A percentile compares a stretch with the other conserved stretches of the same genome.
Evolutionary conservation across 495 filamentous ascomycete species (phyloP).

Genomic region (Talaromyces ruber): DNA sequence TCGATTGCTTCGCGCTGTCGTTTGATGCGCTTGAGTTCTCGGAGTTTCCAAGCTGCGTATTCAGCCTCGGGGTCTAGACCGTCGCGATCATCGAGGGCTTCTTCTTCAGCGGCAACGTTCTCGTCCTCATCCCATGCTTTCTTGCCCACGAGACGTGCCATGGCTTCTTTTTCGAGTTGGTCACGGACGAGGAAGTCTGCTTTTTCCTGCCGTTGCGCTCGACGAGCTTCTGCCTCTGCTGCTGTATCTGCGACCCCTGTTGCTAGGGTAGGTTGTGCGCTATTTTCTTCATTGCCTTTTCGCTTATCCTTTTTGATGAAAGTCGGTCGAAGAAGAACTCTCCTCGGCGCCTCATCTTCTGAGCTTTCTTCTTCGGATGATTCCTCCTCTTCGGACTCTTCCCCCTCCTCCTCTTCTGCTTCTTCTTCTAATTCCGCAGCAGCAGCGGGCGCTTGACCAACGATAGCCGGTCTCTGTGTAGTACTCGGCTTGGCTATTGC

Average conservation of each 20-base stretch:
- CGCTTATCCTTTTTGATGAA: constrained; percentile 85
- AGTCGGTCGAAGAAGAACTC: constrained; percentile 74
- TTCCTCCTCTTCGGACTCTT: constrained; percentile 41
- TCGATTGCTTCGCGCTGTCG: constrained; percentile 82
- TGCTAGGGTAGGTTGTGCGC: constrained; percentile 11
- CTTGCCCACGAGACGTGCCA: constrained; percentile 64
- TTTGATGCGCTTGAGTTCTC: constrained; percentile 81
- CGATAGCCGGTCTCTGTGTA: not conserved
- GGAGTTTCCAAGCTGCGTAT: constrained; percentile 85
- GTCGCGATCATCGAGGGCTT: constrained; percentile 76
- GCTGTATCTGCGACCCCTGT: constrained; percentile 26
- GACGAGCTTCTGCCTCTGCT: constrained; percentile 50
- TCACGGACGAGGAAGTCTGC: constrained; percentile 78
- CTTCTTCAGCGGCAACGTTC: constrained; percentile 49
- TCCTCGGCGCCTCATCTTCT: constrained; percentile 67
- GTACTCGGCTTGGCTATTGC: constrained; percentile 4
- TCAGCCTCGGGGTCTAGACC: constrained; percentile 83
- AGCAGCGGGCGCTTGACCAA: constrained; percentile 29
- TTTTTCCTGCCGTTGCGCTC: constrained; percentile 49
- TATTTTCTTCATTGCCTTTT: constrained; percentile 17
- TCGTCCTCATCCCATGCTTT: constrained; percentile 85
- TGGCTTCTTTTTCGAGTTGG: constrained; percentile 72
- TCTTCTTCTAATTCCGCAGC: constrained; percentile 53
- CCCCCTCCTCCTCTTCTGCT: constrained; percentile 42
- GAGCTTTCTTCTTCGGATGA: constrained; percentile 51